Evolutionary conservation across 2,329 filamentous ascomycete species (phyloP).

Genomic region (Alternaria longipes): DNA sequence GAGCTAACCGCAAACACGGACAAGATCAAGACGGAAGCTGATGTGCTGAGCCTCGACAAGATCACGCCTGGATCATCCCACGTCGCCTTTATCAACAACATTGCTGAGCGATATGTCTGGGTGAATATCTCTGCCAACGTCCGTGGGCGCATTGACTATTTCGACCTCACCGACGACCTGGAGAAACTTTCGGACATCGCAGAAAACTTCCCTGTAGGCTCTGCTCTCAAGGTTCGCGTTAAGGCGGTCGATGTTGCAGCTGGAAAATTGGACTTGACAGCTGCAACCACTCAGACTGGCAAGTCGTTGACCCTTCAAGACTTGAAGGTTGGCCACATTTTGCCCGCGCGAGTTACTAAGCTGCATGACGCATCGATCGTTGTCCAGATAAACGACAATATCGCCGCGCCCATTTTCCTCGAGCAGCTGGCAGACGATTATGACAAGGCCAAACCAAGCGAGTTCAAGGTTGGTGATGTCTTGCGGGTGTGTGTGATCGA

Average conservation of each 20-base stretch:
- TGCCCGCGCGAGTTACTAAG: slow-evolving; percentile 86
- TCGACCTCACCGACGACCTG: slow-evolving; percentile 88
- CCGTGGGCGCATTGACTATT: slow-evolving; percentile 80
- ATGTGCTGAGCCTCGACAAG: slow-evolving; percentile 74
- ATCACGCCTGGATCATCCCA: slow-evolving; percentile 76
- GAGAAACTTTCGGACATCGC: slow-evolving; percentile 78
- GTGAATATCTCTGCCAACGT: slow-evolving; percentile 89
- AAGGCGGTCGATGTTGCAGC: slow-evolving; percentile 75
- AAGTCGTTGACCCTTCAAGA: slow-evolving; percentile 73
- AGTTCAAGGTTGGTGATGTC: slow-evolving; percentile 84
- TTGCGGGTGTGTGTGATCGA: slow-evolving; percentile 86
- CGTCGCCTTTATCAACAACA: slow-evolving; percentile 91
- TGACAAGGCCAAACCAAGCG: slow-evolving; percentile 76
- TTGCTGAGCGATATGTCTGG: slow-evolving; percentile 82
- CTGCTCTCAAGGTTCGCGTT: slow-evolving; percentile 82
- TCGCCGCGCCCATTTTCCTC: slow-evolving; percentile 82
- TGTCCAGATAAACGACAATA: slow-evolving; percentile 81
- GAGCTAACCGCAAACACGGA: slow-evolving; percentile 84
- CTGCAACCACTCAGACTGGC: slow-evolving; percentile 67
- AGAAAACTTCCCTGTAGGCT: slow-evolving; percentile 88
- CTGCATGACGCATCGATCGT: slow-evolving; percentile 83
- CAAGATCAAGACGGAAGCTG: slow-evolving; percentile 62
- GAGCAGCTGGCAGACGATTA: slow-evolving; percentile 90
- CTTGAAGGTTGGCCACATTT: slow-evolving; percentile 79
- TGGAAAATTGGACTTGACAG: slow-evolving; percentile 84